phyloP scores from a whole-genome alignment of 2,329 filamentous ascomycete genomes.

The Ceratocystis cubensis region DNA sequence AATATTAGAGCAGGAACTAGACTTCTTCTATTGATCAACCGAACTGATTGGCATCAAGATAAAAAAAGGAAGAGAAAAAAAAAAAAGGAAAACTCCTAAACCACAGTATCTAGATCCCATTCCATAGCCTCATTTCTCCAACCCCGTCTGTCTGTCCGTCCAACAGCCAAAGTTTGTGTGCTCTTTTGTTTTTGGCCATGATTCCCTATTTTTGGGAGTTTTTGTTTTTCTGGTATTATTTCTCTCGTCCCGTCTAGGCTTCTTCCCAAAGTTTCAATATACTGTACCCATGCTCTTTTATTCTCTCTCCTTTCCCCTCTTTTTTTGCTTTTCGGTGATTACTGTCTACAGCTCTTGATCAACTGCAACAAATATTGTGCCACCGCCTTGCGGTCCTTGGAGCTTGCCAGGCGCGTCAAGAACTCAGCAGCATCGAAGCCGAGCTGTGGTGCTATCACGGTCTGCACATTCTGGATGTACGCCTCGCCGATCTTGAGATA shows the following conservation, averaged over 20 bases:
- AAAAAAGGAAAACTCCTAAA: constrained; percentile 11
- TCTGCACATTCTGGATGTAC: constrained; percentile 59
- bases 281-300: neutral
- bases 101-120: constrained; percentile 11
- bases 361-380: constrained; percentile 51
- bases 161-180: neutral
- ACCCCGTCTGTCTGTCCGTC: neutral
- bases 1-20: neutral
- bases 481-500: constrained; percentile 77
- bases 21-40: neutral
- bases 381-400: constrained; percentile 48
- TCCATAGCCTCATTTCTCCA: neutral
- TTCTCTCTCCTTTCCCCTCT: neutral
- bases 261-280: constrained; percentile 7
- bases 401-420: constrained; percentile 45
- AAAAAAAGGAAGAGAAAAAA: neutral
- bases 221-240: neutral
- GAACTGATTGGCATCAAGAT: neutral
- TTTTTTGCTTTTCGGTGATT: constrained; percentile 14
- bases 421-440: constrained; percentile 52
- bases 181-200: neutral
- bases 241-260: too few species aligned
- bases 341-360: constrained; percentile 35
- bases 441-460: constrained; percentile 50
- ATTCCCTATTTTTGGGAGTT: neutral